Conservation (phyloP, 805 yeast species). For the Starmerella geochares region DNA sequence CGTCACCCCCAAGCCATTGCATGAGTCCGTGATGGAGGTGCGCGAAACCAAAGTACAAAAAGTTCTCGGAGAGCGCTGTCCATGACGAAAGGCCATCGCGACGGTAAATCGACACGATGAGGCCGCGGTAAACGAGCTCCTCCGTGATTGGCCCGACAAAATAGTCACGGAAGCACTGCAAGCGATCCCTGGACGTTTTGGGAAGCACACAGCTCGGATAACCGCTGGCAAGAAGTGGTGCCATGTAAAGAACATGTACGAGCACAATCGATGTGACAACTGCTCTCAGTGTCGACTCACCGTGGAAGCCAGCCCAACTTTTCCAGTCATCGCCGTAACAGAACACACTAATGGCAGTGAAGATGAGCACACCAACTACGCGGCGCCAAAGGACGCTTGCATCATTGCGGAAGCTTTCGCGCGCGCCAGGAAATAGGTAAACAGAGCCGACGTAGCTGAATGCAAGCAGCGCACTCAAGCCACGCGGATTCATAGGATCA, state of each 20-base stretch:
- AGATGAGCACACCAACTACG: constrained; percentile 11
- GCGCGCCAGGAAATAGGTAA: constrained; percentile 21
- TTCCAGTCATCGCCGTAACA: constrained; percentile 1
- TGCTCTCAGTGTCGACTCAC: neutral
- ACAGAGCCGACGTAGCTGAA: constrained; percentile 21
- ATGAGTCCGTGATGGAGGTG: constrained; percentile 67
- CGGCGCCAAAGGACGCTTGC: constrained; percentile 17
- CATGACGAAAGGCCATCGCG: constrained; percentile 24
- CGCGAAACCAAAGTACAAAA: constrained; percentile 63
- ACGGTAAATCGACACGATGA: constrained; percentile 30
- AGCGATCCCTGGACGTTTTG: neutral
- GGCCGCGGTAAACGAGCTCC: constrained; percentile 57
- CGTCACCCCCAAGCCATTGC: constrained; percentile 29
- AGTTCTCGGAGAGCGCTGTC: constrained; percentile 38
- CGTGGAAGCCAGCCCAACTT: constrained; percentile 11
- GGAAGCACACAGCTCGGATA: neutral
- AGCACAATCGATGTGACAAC: neutral
- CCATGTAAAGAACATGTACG: constrained; percentile 12
- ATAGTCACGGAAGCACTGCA: constrained; percentile 43
- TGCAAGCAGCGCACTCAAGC: constrained; percentile 7
- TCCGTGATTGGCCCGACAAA: constrained; percentile 70
- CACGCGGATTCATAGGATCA: constrained; percentile 9
- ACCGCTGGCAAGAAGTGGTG: constrained; percentile 11
- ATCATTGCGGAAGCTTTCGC: constrained; percentile 7
- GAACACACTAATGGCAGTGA: constrained; percentile 4